Base-by-base conservation (phyloP, 257 asterid species). In the Parsonsia alboflavescens region DNA sequence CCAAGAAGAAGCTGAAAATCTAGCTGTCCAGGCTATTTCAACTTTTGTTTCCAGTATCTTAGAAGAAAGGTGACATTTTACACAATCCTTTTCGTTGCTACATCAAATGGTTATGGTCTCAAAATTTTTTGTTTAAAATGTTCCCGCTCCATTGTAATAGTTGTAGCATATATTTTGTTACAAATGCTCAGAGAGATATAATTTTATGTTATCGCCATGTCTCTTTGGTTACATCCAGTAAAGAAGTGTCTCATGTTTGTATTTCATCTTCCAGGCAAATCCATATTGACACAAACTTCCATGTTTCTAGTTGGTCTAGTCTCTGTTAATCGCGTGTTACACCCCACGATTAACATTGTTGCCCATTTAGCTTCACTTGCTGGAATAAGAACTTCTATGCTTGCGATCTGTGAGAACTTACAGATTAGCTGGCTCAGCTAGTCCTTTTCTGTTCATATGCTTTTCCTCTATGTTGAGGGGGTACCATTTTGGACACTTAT, bases 1-100 rank as follows among this genome's bases (percentile, higher is more conserved):
- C 50, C 97, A 93, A 80, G 92, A 91, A 67, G 90, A 77, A 78
- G 86, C 86, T 69, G 97, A 91, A 81, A 77, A 83, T 16, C 72
- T 53, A 74, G 96, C 96, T 71, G 83, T 81, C 54, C 82, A 79
- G 78, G 92, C 91, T 52, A 76, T 91, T 39, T 71, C 87, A 8
- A 78, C 77, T 52, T 91, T 89, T 80, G 84, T 88, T 72, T 85
- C 89, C 33, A 54, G 71, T 58, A 46, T 68, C 45, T 80, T 79
- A 70, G 17, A 68, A 59, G 46, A 46, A 46, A 71, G 70, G 76
- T 63, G 71, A 71, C 41, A 28, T 6, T 24, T n/a, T 50, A 5
- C 39, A 39, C 15, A 21, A 7, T 5, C 41, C 70, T 36, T 64
- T 65, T 39, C 50, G 21, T n/a, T 65, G 28, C 30, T 0, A 39